Conservation (phyloP, 768 basidiomycete species). For the Leccinellum luteum region DNA sequence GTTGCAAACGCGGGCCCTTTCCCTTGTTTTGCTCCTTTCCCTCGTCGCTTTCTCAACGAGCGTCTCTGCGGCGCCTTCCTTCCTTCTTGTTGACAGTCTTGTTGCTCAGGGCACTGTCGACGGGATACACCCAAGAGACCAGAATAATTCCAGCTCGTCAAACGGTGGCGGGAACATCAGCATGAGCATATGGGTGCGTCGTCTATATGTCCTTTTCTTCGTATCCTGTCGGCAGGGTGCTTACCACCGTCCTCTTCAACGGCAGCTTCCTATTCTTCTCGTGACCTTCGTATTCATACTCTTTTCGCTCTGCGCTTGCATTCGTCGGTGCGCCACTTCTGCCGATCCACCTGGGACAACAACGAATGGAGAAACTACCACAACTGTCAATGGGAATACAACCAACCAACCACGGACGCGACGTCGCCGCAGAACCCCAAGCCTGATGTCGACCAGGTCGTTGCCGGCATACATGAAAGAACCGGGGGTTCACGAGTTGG, state of each 20-base stretch:
- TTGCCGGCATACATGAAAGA: conserved; percentile 82
- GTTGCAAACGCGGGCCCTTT: background rate
- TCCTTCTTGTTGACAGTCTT: background rate
- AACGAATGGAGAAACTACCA: background rate
- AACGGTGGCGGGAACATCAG: conserved; percentile 3
- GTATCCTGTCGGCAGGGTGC: background rate
- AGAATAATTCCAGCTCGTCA: background rate
- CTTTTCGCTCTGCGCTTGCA: conserved; percentile 20
- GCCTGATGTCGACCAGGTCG: conserved; percentile 76
- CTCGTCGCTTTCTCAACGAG: background rate
- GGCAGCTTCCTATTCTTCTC: conserved; percentile 30
- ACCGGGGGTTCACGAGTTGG: conserved; percentile 78
- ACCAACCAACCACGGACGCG: conserved; percentile 1
- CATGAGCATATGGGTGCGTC: conserved; percentile 28
- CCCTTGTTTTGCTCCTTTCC: conserved; percentile 1
- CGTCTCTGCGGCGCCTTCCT: conserved; percentile 11
- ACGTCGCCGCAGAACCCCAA: conserved; percentile 60
- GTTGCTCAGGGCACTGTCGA: background rate
- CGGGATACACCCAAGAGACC: background rate
- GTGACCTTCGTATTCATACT: conserved; percentile 20
- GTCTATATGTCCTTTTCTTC: background rate
- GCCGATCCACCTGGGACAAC: background rate
- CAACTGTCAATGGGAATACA: conserved; percentile 11
- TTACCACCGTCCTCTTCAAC: background rate
- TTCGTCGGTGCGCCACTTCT: conserved; percentile 18